Evolutionary conservation across 768 basidiomycete genomes (phyloP), one percentile per base, ranked within the genome.

Genomic region (Nidularia pulvinata): DNA sequence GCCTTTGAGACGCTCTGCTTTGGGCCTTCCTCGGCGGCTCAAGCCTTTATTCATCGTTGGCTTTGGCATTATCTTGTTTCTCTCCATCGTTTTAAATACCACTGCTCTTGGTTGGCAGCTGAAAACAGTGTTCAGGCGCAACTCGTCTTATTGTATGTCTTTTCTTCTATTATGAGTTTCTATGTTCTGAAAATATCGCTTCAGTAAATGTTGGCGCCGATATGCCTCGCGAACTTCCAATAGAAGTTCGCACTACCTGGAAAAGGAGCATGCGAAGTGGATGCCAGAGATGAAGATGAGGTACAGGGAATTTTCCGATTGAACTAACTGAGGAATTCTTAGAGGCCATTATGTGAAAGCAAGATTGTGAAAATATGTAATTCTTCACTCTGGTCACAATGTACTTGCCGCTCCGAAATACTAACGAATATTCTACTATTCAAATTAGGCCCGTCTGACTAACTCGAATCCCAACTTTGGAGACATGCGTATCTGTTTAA

Each of bases 191-290:
- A 47, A 30, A 47, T 10, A 47, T 47, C 11, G 39, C 19, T 22
- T 10, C 19, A 58, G 57, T 54, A 11, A 55, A 55, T 43, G n/a
- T 49, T 16, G 55, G 55, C 32, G 45, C 4, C 33, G 57, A 55
- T 44, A 50, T 37, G 39, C 57, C 57, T 22, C 57, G 57, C 10
- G 57, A 58, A 51, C 57, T 58, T 10, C 57, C 55, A 30, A 19
- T 33, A 7, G 46, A 55, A 48, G 50, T 58, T 48, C 57, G 45
- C 32, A 69, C 30, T 39, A 39, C 16, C 16, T 39, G 16, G 37
- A 39, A 39, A 16, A 39, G 16, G 37, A 39, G 37, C 37, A 39
- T 39, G 37, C 10, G 16, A 39, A 16, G 37, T 39, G 37, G 37
- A 39, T 16, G 37, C 10, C 10, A 10, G 37, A 39, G 37, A 39